Percentiles rank a stretch among this genome's conserved stretches.
These are phyloP conservation scores for Mortierella polycephala DNA, from an alignment of 371 early-diverging fungal species.

Conservation along the genomic window DNA sequence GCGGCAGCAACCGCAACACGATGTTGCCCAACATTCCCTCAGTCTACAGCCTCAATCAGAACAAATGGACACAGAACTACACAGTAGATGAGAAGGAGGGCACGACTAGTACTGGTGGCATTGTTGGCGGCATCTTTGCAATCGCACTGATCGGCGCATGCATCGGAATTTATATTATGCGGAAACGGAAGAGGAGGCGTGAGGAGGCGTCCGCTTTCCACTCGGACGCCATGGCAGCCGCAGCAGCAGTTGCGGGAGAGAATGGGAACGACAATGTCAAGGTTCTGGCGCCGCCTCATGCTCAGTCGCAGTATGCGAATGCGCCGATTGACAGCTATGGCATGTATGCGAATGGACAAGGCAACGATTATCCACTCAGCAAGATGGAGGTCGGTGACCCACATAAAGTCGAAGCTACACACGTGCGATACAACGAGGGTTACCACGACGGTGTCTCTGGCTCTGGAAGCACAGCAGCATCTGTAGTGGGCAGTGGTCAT, in stretches of 20 bases:
- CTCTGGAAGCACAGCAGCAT: background rate
- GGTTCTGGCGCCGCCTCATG: slow-evolving; percentile 11
- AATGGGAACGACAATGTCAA: slow-evolving; percentile 24
- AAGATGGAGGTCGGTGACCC: slow-evolving; percentile 15
- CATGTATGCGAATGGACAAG: slow-evolving; percentile 1
- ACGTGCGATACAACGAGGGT: background rate
- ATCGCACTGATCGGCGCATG: slow-evolving; percentile 6
- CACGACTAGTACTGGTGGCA: slow-evolving; percentile 1
- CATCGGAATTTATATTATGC: slow-evolving; percentile 7
- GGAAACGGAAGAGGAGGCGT: slow-evolving; percentile 5
- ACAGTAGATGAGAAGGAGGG: background rate
- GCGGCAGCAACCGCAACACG: slow-evolving; percentile 4
- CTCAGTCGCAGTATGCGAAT: background rate
- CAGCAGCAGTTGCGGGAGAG: slow-evolving; percentile 4
- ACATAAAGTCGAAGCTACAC: background rate
- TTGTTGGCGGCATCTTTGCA: slow-evolving; percentile 16
- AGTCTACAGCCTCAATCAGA: slow-evolving; percentile 29
- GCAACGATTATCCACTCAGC: slow-evolving; percentile 32
- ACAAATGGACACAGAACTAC: slow-evolving; percentile 28
- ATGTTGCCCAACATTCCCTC: slow-evolving; percentile 24
- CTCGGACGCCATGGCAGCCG: slow-evolving; percentile 16
- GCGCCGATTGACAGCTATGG: background rate
- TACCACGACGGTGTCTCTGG: background rate
- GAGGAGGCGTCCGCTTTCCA: slow-evolving; percentile 11
- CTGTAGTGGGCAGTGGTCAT: background rate